Conservation (phyloP, 371 early-diverging fungal species). For the Synchytrium microbalum region DNA sequence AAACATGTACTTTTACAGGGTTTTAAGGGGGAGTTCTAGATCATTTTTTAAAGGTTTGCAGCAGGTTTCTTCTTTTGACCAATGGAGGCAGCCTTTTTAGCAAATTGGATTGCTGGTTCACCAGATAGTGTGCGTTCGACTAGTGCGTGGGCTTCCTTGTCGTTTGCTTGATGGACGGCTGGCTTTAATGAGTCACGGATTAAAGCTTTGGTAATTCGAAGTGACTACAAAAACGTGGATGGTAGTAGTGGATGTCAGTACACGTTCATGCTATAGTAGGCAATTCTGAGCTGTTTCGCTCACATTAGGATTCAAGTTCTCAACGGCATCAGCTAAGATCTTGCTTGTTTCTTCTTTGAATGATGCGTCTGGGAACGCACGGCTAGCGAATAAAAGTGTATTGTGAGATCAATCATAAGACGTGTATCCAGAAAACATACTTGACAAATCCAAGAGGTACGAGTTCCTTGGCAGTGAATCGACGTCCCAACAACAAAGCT, state of each 20-base stretch:
- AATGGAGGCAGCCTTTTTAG: background rate
- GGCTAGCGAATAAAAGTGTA: background rate
- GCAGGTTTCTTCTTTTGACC: background rate
- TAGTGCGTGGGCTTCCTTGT: background rate
- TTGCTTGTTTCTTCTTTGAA: background rate
- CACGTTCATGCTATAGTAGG: too few species aligned
- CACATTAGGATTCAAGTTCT: background rate
- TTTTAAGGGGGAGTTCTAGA: too few species aligned
- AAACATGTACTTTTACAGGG: too few species aligned
- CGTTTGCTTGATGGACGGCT: background rate
- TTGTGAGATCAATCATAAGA: background rate
- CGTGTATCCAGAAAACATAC: background rate
- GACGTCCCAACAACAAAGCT: background rate
- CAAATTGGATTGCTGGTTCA: background rate
- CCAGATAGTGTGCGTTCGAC: background rate
- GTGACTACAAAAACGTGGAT: too few species aligned
- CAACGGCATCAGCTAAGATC: background rate
- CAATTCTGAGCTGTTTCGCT: too few species aligned
- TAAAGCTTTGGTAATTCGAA: background rate
- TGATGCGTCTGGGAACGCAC: background rate
- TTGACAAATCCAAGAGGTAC: background rate
- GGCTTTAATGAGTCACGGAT: background rate
- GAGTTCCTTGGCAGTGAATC: background rate
- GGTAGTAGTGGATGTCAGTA: too few species aligned
- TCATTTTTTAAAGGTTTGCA: too few species aligned